Percentiles rank a stretch among this genome's conserved stretches.
These are phyloP conservation scores for Euphorbia schlechtendalii DNA, from an alignment of 441 rosid genomes.

Conservation along the genomic window DNA sequence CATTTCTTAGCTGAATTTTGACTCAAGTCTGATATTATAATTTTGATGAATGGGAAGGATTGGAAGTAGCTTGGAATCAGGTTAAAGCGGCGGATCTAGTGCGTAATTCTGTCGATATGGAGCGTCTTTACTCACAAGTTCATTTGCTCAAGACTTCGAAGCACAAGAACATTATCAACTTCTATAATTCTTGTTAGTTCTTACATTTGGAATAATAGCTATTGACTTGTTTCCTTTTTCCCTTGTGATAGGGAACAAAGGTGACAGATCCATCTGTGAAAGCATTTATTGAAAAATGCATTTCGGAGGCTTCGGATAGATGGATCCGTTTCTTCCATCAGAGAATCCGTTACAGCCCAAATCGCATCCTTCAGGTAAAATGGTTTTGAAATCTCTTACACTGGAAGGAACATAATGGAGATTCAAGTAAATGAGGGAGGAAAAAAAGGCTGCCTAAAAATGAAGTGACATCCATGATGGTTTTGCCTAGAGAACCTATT, in stretches of 20 bases:
- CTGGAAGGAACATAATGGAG: not conserved
- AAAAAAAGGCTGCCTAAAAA: not conserved
- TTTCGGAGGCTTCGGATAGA: slow-evolving; percentile 61
- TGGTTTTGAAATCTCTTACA: slow-evolving; percentile 2
- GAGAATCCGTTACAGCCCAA: slow-evolving; percentile 28
- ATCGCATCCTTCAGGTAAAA: slow-evolving; percentile 33
- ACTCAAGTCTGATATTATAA: not conserved
- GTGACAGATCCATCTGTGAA: slow-evolving; percentile 57
- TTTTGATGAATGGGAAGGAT: slow-evolving; percentile 71
- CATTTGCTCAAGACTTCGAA: slow-evolving; percentile 62
- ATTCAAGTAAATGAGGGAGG: not conserved
- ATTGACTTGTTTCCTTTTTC: slow-evolving; percentile 12
- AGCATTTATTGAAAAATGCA: slow-evolving; percentile 82
- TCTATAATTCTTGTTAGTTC: slow-evolving; percentile 42
- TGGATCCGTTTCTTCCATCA: slow-evolving; percentile 72
- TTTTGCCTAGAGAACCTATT: not conserved
- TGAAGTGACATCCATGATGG: not conserved
- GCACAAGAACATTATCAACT: slow-evolving; percentile 63
- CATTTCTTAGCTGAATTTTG: not conserved
- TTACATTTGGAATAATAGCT: slow-evolving; percentile 1
- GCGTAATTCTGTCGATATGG: slow-evolving; percentile 54
- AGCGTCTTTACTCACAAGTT: slow-evolving; percentile 63
- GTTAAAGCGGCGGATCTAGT: slow-evolving; percentile 54
- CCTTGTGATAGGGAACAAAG: slow-evolving; percentile 61
- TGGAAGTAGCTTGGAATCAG: slow-evolving; percentile 85